These are phyloP conservation scores for Alternaria tenuissima DNA, from an alignment of 2,329 filamentous ascomycete species.

Conservation along the genomic window DNA sequence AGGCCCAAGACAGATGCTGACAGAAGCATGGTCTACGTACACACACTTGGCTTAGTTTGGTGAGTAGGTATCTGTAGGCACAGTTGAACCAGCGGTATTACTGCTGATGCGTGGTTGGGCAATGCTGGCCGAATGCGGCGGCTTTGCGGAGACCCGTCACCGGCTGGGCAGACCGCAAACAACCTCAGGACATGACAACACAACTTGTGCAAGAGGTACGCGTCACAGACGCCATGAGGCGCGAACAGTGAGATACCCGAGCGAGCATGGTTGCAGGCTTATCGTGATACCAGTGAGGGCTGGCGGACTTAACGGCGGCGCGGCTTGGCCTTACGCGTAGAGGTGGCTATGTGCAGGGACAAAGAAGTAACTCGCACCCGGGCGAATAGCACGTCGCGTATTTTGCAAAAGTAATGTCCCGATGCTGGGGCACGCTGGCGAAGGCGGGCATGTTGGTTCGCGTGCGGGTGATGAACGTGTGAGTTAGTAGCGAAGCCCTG, in stretches of 20 bases:
- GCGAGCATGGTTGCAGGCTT: slow-evolving; percentile 18
- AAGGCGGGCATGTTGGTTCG: neutral
- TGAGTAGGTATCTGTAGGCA: slow-evolving; percentile 5
- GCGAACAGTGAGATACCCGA: slow-evolving; percentile 15
- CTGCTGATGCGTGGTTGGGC: slow-evolving; percentile 8
- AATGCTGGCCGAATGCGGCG: slow-evolving; percentile 29
- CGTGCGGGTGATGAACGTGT: neutral
- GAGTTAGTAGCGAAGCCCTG: neutral
- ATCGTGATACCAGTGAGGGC: slow-evolving; percentile 16
- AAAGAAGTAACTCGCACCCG: slow-evolving; percentile 14
- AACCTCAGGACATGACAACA: slow-evolving; percentile 25
- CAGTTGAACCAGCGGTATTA: neutral
- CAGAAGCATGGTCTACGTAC: slow-evolving; percentile 10
- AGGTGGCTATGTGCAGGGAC: slow-evolving; percentile 26
- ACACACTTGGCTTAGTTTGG: slow-evolving; percentile 1
- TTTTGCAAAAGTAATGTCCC: slow-evolving; percentile 15
- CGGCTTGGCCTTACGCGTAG: slow-evolving; percentile 29
- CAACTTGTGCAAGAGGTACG: slow-evolving; percentile 28
- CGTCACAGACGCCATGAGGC: slow-evolving; percentile 37
- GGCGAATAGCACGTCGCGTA: slow-evolving; percentile 16
- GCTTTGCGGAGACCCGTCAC: slow-evolving; percentile 40
- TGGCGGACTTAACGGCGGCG: slow-evolving; percentile 9
- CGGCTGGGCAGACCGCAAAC: slow-evolving; percentile 17
- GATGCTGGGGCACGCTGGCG: slow-evolving; percentile 2
- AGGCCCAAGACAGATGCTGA: slow-evolving; percentile 11